Percentiles rank a stretch among this genome's conserved stretches.
Conservation (phyloP, 2,329 filamentous ascomycete species). For the Balansia obtecta region DNA sequence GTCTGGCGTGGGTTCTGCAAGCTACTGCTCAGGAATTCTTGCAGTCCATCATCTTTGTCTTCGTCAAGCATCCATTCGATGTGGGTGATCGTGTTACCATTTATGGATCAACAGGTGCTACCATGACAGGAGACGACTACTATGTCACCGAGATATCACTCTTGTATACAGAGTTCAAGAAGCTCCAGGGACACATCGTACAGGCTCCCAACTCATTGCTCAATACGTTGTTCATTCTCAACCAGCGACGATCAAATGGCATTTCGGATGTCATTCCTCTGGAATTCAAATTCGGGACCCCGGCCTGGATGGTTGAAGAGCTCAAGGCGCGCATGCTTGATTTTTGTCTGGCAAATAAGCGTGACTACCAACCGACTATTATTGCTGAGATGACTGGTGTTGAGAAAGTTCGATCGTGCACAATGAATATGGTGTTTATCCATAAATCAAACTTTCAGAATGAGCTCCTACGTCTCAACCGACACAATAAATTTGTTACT, state of each 20-base stretch:
- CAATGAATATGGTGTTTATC: constrained; percentile 89
- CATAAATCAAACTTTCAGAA: constrained; percentile 98
- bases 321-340: constrained; percentile 71
- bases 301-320: constrained; percentile 67
- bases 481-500: constrained; percentile 89
- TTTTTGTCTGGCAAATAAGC: constrained; percentile 74
- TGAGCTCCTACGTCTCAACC: constrained; percentile 75
- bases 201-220: constrained; percentile 91
- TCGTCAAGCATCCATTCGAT: constrained; percentile 95
- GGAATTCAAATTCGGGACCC: constrained; percentile 79
- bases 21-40: constrained; percentile 90
- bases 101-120: constrained; percentile 78
- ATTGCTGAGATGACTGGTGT: constrained; percentile 74
- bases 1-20: constrained; percentile 84
- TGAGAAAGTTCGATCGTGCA: constrained; percentile 72
- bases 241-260: constrained; percentile 80
- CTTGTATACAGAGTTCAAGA: constrained; percentile 95
- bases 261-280: constrained; percentile 79
- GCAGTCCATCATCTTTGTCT: constrained; percentile 89
- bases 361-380: constrained; percentile 78
- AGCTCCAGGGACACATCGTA: constrained; percentile 93
- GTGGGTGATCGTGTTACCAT: constrained; percentile 87
- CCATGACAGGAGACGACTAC: constrained; percentile 76
- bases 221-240: constrained; percentile 88
- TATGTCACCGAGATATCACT: constrained; percentile 92